These are phyloP conservation scores for Blastosporella zonata DNA, from an alignment of 1,284 basidiomycete genomes.

Conservation along the genomic window DNA sequence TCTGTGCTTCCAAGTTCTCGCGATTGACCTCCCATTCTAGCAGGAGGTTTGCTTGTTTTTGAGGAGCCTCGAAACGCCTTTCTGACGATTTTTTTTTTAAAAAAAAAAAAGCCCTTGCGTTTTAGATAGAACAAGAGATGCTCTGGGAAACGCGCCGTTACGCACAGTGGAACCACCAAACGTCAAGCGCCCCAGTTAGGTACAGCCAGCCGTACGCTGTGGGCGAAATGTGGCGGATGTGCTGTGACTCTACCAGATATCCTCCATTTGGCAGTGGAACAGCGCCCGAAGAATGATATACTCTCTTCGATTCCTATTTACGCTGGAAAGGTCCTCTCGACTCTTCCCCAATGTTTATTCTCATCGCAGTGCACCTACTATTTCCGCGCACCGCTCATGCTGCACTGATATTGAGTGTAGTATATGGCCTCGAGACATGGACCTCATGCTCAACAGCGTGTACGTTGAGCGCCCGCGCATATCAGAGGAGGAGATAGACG, in stretches of 20 bases:
- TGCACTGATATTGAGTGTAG: neutral
- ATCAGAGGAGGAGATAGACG: constrained; percentile 29
- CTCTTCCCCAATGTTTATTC: neutral
- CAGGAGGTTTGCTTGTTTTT: too few species aligned
- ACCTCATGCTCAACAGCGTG: constrained; percentile 13
- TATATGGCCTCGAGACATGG: constrained; percentile 13
- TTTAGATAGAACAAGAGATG: too few species aligned
- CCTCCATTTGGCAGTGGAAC: neutral
- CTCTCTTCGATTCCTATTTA: neutral
- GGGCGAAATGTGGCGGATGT: neutral
- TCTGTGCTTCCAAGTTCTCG: too few species aligned
- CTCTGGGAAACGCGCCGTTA: too few species aligned
- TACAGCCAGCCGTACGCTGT: too few species aligned
- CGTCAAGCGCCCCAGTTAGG: too few species aligned
- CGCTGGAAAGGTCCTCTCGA: neutral
- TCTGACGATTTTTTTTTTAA: too few species aligned
- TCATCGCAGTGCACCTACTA: neutral
- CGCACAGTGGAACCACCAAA: too few species aligned
- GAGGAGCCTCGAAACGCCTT: too few species aligned
- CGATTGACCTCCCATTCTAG: too few species aligned
- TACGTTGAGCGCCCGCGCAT: constrained; percentile 20
- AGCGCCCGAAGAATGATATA: neutral
- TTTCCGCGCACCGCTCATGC: neutral
- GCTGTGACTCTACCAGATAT: neutral
- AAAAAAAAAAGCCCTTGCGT: too few species aligned